Base-by-base conservation (phyloP, 768 basidiomycete genomes). In the Cantharellus cinnabarinus region DNA sequence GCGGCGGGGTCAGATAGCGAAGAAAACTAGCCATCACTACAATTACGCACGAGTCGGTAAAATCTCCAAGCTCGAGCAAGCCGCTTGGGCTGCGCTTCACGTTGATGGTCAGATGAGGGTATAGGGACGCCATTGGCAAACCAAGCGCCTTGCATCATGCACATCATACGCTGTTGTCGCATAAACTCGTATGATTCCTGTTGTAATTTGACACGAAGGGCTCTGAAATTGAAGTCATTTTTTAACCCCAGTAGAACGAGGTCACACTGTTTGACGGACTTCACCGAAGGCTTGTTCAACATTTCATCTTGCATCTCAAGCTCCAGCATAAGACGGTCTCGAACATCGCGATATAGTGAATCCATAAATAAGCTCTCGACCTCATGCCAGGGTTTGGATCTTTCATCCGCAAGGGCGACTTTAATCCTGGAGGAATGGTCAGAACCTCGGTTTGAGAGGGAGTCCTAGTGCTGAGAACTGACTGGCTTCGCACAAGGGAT, bases 161-260 rank as follows among this genome's bases (percentile, higher is more conserved):
- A 93, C 63, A 87, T 83, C 66, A 91, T 83, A 58, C 90, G 77
- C 69, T 95, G 90, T 67, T 85, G 82, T 48, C 83, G 76, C 29
- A 95, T 85, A 65, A 91, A 93, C 66, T 89, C 87, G 63, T 79
- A 88, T 10, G 87, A 89, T 67, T 95, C 90, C 66, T 81, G 88
- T 74, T 86, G 86, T 29, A 95, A 73, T 63, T 88, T 87, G 50
- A 80, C 81, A 20, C 88, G 80, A 50, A 95, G 72, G 67, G 86
- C 89, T 58, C 89, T 91, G 65, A 1, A 5, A 5, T 14, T 3
- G 55, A 44, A 57, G 41, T 42, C 4, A 65, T 57, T 63, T 51
- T 50, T 57, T 41, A 38, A 48, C 58, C 5, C 7, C 35, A 56
- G 4, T 34, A 60, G 48, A 15, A 56, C 38, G 29, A 52, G 42